Evolutionary conservation across 2,329 filamentous ascomycete species (phyloP).

Genomic region (Basipetospora chlamydospora): DNA sequence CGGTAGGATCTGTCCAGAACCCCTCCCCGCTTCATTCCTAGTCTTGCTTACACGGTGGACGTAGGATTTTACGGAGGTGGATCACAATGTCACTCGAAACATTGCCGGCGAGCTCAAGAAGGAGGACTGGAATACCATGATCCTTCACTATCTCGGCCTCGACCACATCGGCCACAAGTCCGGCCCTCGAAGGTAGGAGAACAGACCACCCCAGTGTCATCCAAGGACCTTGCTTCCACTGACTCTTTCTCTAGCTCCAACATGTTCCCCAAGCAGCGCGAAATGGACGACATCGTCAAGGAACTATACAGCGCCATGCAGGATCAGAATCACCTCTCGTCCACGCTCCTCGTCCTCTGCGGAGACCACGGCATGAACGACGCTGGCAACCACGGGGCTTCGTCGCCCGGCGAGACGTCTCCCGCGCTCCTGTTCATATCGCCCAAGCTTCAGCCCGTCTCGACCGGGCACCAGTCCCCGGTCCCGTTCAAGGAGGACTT

Average conservation of each 20-base stretch:
- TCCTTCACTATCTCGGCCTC: slow-evolving; percentile 87
- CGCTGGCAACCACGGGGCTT: slow-evolving; percentile 90
- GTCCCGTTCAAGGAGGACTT: slow-evolving; percentile 52
- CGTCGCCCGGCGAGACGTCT: slow-evolving; percentile 85
- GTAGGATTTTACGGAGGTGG: slow-evolving; percentile 93
- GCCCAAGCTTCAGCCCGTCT: slow-evolving; percentile 55
- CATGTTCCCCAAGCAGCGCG: slow-evolving; percentile 83
- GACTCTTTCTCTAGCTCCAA: slow-evolving; percentile 45
- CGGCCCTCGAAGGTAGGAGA: slow-evolving; percentile 58
- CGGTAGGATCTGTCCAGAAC: slow-evolving; percentile 49
- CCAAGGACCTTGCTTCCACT: not conserved
- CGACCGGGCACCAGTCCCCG: slow-evolving; percentile 32
- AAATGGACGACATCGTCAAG: slow-evolving; percentile 79
- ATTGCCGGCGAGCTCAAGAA: slow-evolving; percentile 59
- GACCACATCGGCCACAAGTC: slow-evolving; percentile 98
- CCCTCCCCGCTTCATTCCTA: too few relatives aligned
- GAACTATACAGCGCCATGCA: slow-evolving; percentile 66
- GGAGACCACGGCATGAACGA: slow-evolving; percentile 99
- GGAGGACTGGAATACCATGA: slow-evolving; percentile 81
- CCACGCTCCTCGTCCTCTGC: slow-evolving; percentile 71
- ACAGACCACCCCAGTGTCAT: not conserved
- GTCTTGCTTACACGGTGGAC: slow-evolving; percentile 3
- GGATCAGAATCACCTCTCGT: slow-evolving; percentile 52
- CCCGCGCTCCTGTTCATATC: slow-evolving; percentile 84
- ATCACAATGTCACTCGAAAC: slow-evolving; percentile 92